phyloP scores from a whole-genome alignment of 768 basidiomycete species.

The Boletus rufocinnamomeus region DNA sequence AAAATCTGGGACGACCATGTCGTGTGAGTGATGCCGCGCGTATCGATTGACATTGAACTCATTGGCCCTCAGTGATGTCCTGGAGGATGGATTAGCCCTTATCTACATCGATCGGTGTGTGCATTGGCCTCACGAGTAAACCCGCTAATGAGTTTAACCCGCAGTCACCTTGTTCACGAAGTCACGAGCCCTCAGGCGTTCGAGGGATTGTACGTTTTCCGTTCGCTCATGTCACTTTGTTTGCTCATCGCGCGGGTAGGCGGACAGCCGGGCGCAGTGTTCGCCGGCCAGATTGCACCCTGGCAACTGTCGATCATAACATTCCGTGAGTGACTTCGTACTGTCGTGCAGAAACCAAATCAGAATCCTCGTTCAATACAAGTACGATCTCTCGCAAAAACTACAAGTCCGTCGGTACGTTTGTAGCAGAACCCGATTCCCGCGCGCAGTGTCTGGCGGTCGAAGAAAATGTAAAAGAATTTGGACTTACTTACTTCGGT shows the following conservation, averaged over 20 bases:
- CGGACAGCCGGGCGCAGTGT: slow-evolving; percentile 76
- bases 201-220: slow-evolving; percentile 67
- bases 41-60: slow-evolving; percentile 15
- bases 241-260: slow-evolving; percentile 37
- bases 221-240: not conserved
- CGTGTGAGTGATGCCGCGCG: slow-evolving; percentile 53
- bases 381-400: slow-evolving; percentile 77
- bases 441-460: slow-evolving; percentile 81
- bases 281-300: slow-evolving; percentile 83
- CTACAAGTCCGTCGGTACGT: slow-evolving; percentile 67
- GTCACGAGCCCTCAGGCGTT: slow-evolving; percentile 95
- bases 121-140: not conserved
- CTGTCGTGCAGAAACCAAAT: not conserved
- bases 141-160: not conserved
- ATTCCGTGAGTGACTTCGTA: slow-evolving; percentile 61
- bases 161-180: slow-evolving; percentile 74
- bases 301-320: slow-evolving; percentile 89
- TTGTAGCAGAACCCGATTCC: slow-evolving; percentile 84
- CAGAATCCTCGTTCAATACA: slow-evolving; percentile 4
- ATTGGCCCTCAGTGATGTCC: slow-evolving; percentile 52
- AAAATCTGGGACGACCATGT: slow-evolving; percentile 99
- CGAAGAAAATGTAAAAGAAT: slow-evolving; percentile 89
- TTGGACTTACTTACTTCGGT: slow-evolving; percentile 90
- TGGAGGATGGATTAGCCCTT: slow-evolving; percentile 76
- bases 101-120: slow-evolving; percentile 80